Evolutionary conservation across 495 filamentous ascomycete genomes (phyloP).

Genomic region (Glonium stellatum): DNA sequence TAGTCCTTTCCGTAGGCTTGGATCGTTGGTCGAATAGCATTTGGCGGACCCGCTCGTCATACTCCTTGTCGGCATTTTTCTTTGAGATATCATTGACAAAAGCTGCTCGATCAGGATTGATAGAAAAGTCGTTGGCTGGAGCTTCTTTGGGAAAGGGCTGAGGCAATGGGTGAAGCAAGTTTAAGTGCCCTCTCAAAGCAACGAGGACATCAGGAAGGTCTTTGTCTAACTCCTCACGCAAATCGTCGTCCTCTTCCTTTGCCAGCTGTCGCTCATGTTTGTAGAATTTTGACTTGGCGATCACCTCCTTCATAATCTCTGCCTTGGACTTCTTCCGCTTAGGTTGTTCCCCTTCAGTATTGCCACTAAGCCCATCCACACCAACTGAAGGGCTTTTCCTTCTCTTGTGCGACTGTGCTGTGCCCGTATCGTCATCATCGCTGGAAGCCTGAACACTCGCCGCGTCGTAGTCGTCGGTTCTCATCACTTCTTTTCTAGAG

Average conservation of each 20-base stretch:
- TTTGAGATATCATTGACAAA: constrained; percentile 56
- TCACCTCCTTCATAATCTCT: constrained; percentile 95
- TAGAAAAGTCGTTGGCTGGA: constrained; percentile 33
- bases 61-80: constrained; percentile 64
- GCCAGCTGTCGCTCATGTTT: constrained; percentile 86
- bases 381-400: constrained; percentile 43
- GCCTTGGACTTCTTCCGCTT: constrained; percentile 85
- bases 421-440: constrained; percentile 48
- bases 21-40: constrained; percentile 76
- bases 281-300: constrained; percentile 91
- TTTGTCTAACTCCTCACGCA: constrained; percentile 73
- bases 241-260: constrained; percentile 90
- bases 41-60: constrained; percentile 74
- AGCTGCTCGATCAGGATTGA: constrained; percentile 54
- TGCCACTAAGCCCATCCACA: constrained; percentile 39
- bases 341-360: constrained; percentile 46
- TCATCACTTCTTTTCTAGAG: constrained; percentile 71
- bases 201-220: constrained; percentile 72
- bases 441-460: constrained; percentile 20
- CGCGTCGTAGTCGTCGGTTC: constrained; percentile 46
- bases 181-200: constrained; percentile 50
- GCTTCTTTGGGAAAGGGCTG: constrained; percentile 7
- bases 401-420: constrained; percentile 49
- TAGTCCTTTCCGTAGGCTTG: constrained; percentile 75
- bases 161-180: constrained; percentile 38